phyloP scores from a whole-genome alignment of 2,329 filamentous ascomycete species.

The Pseudomassariella vexata region DNA sequence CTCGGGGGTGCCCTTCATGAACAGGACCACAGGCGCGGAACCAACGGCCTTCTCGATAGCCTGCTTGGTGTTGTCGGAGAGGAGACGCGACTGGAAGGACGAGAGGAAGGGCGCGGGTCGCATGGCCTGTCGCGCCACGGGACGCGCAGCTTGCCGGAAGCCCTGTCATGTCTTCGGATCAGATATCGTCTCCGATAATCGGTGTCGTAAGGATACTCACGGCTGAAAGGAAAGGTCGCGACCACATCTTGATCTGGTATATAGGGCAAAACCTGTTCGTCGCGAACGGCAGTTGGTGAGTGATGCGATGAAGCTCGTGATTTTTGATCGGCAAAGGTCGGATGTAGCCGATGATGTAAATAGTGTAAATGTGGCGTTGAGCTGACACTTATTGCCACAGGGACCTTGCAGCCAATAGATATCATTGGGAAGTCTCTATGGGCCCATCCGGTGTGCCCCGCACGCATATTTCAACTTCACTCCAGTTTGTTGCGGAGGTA shows the following conservation, averaged over 20 bases:
- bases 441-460: background rate
- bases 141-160: slow-evolving; percentile 38
- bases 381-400: too few relatives aligned
- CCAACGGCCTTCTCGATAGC: slow-evolving; percentile 88
- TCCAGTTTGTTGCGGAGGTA: background rate
- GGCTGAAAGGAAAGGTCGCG: slow-evolving; percentile 4
- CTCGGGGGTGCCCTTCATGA: slow-evolving; percentile 99
- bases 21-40: slow-evolving; percentile 88
- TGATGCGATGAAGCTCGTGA: too few relatives aligned
- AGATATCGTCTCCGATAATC: too few relatives aligned
- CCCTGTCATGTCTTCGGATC: slow-evolving; percentile 30
- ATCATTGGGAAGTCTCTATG: too few relatives aligned
- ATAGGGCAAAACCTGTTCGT: background rate
- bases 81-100: slow-evolving; percentile 51
- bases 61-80: slow-evolving; percentile 72
- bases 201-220: background rate
- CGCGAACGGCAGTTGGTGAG: too few relatives aligned
- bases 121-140: slow-evolving; percentile 15
- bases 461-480: background rate
- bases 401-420: too few relatives aligned
- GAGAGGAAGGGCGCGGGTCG: slow-evolving; percentile 23
- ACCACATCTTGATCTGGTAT: slow-evolving; percentile 4
- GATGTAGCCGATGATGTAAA: slow-evolving; percentile 7
- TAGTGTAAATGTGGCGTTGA: too few relatives aligned
- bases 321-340: too few relatives aligned